Base-by-base conservation (phyloP, 2,329 filamentous ascomycete species). In the Paraconiothyrium brasiliense region DNA sequence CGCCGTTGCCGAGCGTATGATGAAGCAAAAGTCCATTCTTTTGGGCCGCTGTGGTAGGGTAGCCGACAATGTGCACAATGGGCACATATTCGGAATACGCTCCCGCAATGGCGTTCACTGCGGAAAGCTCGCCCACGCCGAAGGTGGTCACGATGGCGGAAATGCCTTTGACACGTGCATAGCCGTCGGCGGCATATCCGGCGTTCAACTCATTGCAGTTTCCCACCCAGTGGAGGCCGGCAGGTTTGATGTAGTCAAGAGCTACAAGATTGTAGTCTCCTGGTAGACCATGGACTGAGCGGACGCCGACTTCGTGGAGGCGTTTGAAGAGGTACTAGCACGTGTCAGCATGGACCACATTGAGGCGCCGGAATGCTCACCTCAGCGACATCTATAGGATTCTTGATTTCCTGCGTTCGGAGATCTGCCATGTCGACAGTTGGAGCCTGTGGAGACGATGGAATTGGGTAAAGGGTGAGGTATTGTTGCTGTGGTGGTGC, bases 161-260 rank as follows among this genome's bases (percentile, higher is more conserved):
- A 30, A 82, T 74, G 65, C 81, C 82, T 59, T 82, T 82, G 59
- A 83, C 74, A 27, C 82, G 71, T 32, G 80, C 81, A 66, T 84
- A 84, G 47, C 80, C 80, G 66, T 82, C 80, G 50, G 81, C 80
- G 5, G 81, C 81, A 66, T 84, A 84, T 46, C 80, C 84, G 57
- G 85, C 85, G 73, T 87, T 87, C 57, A 89, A 80, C 73, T 89
- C 86, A 74, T 89, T 89, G 73, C 82, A 84, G 70, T 87, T 89
- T 64, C 87, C 87, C 4, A 87, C 84, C 86, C 86, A 89, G 49
- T 81, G 74, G 24, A 89, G 76, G 14, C 82, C 85, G 52, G 77
- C 79, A 59, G 85, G 84, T 27, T 84, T 79, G 20, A 89, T 74
- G 68, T 87, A 87, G 73, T 89, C 87, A 58, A 89, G 79, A 30